Base-by-base conservation (phyloP, 177 flowering plant genomes). In the Tripterygium wilfordii region DNA sequence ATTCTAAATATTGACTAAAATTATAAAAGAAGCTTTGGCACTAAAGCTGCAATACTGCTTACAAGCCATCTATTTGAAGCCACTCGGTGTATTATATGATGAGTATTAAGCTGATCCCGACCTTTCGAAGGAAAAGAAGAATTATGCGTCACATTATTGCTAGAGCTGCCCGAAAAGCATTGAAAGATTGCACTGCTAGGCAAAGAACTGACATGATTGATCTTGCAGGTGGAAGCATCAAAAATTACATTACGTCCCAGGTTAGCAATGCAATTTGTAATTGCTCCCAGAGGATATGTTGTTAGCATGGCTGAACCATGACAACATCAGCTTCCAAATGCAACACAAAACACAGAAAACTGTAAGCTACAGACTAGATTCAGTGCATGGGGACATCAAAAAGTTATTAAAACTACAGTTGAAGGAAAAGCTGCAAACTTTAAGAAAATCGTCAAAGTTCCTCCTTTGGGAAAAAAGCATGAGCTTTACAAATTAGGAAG, bases 301-400 rank as follows among this genome's bases (percentile, higher is more conserved):
- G 64, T 68, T 61, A 76, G 35, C 94, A 88, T 88, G 65, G 43
- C 62, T 64, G 72, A 58, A 75, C 57, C 79, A 80, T 75, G 46
- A 64, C 56, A 65, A 4, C 31, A 14, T 32, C 43, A 12, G 64
- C 62, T 74, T 38, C 62, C 62, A 46, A 47, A 47, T 14, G 10
- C 6, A 37, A 25, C n/a, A 26, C 30, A 46, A 13, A 51, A 18
- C 47, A 39, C n/a, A n/a, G n/a, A 47, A 47, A 28, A 10, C 9
- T 30, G 26, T 4, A 13, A 30, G 25, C 17, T 20, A 25, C 10
- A 25, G n/a, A 35, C 20, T n/a, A 8, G 15, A 36, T n/a, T n/a
- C n/a, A n/a, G n/a, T n/a, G n/a, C n/a, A n/a, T n/a, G n/a, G n/a
- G n/a, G n/a, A n/a, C n/a, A n/a, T n/a, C n/a, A n/a, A n/a, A n/a